phyloP scores from a whole-genome alignment of 163 green algal species.

The Picocystis sp. region DNA sequence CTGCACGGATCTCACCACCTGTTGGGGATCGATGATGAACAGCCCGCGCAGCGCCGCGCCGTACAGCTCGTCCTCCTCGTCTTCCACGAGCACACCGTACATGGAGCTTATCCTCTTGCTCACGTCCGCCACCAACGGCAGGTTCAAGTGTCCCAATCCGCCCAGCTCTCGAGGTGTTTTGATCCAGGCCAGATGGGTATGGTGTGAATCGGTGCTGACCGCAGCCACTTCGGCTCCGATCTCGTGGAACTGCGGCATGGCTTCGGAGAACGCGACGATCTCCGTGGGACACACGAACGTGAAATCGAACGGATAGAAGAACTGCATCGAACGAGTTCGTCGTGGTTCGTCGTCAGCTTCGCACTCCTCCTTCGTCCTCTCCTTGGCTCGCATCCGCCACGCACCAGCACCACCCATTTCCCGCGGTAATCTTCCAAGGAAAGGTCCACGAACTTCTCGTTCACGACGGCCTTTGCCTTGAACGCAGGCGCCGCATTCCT shows the following conservation, averaged over 20 bases:
- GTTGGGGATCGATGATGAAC: conserved; percentile 60
- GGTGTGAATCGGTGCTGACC: conserved; percentile 30
- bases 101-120: conserved; percentile 16
- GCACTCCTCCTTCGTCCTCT: no score
- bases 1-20: conserved; percentile 51
- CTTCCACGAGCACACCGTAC: conserved; percentile 55
- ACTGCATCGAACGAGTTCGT: conserved; percentile 11
- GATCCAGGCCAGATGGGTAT: conserved; percentile 23
- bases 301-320: conserved; percentile 51
- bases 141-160: conserved; percentile 60
- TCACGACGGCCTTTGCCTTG: no score
- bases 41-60: conserved; percentile 15
- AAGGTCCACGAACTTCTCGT: no score
- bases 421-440: no score
- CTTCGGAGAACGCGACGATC: conserved; percentile 69
- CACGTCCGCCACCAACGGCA: conserved; percentile 62
- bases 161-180: conserved; percentile 37
- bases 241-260: conserved; percentile 56
- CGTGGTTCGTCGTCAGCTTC: no score
- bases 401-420: no score
- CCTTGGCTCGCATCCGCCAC: no score
- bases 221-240: conserved; percentile 57
- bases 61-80: conserved; percentile 15
- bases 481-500: no score
- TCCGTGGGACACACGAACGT: conserved; percentile 78